Conservation (phyloP, 306 rosid genomes). For the Cucumis cinereus region DNA sequence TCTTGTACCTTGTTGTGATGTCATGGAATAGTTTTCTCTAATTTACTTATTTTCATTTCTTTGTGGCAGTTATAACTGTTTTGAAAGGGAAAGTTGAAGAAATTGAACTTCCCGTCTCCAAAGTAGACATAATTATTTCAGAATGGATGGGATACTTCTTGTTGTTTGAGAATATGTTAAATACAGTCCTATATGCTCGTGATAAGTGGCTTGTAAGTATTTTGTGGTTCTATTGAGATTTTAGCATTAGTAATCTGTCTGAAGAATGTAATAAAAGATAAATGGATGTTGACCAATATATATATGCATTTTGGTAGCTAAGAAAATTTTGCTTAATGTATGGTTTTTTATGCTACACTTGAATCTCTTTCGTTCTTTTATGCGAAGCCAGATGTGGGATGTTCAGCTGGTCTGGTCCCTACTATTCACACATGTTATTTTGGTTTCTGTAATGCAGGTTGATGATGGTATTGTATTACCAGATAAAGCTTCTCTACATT, state of each 20-base stretch:
- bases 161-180: constrained; percentile 93
- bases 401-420: background rate
- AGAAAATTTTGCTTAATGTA: background rate
- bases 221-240: background rate
- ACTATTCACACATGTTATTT: background rate
- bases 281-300: background rate
- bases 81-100: constrained; percentile 95
- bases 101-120: constrained; percentile 78
- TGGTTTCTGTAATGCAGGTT: constrained; percentile 28
- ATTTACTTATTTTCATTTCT: constrained; percentile 4
- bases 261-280: background rate
- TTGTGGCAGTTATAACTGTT: constrained; percentile 67
- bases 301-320: too few species aligned
- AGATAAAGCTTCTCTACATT: constrained; percentile 67
- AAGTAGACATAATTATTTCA: constrained; percentile 90
- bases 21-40: constrained; percentile 1
- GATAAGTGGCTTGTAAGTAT: constrained; percentile 97
- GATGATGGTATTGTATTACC: constrained; percentile 77
- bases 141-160: constrained; percentile 99
- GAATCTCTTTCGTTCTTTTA: background rate
- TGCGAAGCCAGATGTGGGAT: background rate
- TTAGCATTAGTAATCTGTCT: background rate
- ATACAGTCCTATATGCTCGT: constrained; percentile 89
- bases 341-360: background rate
- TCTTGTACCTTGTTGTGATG: background rate